Conservation (phyloP, 2,329 filamentous ascomycete genomes). For the Trichoderma asperellum region DNA sequence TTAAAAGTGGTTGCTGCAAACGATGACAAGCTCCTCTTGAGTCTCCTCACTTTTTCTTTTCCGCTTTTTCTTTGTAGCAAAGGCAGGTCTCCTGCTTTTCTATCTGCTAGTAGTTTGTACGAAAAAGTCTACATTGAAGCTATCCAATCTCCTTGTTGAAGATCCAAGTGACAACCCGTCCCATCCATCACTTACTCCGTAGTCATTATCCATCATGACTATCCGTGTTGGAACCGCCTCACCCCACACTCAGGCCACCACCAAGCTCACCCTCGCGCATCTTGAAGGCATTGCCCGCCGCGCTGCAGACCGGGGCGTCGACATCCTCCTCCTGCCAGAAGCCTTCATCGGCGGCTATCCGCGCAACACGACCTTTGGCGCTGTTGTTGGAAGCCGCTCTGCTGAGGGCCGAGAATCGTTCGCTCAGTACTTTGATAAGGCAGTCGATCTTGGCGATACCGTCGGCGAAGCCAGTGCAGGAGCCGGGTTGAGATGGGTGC, state of each 20-base stretch:
- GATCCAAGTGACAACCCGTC: not conserved
- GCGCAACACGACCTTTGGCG: conserved; percentile 77
- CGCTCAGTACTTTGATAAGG: conserved; percentile 74
- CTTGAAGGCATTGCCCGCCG: conserved; percentile 65
- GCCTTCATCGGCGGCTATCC: conserved; percentile 93
- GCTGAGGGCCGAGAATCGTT: conserved; percentile 78
- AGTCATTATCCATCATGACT: conserved; percentile 33
- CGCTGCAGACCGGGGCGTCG: conserved; percentile 59
- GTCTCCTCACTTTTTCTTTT: not conserved
- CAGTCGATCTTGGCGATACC: conserved; percentile 84
- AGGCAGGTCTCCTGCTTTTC: not conserved
- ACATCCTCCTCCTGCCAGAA: conserved; percentile 87
- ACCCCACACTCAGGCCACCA: conserved; percentile 55
- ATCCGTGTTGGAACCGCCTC: conserved; percentile 62
- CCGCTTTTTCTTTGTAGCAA: no score
- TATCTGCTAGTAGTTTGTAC: not conserved
- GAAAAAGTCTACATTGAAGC: not conserved
- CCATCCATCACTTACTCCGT: not conserved
- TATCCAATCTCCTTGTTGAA: not conserved
- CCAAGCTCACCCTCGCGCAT: conserved; percentile 64
- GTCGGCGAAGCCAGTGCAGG: conserved; percentile 60
- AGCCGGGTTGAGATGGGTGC: conserved; percentile 73
- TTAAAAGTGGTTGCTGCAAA: not conserved
- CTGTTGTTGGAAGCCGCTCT: conserved; percentile 70
- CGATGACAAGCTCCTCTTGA: not conserved